Base-by-base conservation (phyloP, 1,284 basidiomycete genomes). In the Microbotryum intermedium region DNA sequence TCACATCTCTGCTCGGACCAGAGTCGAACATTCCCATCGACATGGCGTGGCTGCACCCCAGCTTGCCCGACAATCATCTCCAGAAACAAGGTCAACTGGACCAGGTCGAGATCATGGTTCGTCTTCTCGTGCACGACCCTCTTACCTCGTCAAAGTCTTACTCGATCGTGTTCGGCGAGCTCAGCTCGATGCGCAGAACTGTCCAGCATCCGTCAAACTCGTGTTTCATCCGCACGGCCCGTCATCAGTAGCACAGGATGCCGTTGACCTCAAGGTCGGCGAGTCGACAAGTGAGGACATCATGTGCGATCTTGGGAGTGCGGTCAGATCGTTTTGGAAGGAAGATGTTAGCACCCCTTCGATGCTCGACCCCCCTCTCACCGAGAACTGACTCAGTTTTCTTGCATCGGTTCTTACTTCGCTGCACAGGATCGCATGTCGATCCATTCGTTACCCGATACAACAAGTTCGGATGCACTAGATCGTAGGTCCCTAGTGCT, bases 211-310 rank as follows among this genome's bases (percentile, higher is more conserved):
- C 23, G 51, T 57, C 43, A 18, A 20, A 16, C 56, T 61, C 13
- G 39, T 47, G 7, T 64, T 66, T 29, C 48, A 61, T 57, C 25
- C 39, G 4, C 26, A 50, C 42, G 25, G 43, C 13, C 20, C 9
- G 21, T 13, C 26, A 28, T 7, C 49, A 28, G 25, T 2, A 20
- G 26, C 42, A 45, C 8, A 55, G 21, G 20, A 52, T 16, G 52
- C 55, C 4, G 13, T 67, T 11, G 53, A 29, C 18, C 58, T 69
- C 16, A n/a, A 26, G 13, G 46, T 69, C 5, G 62, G 60, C 13
- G n/a, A 57, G 6, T 69, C 68, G 23, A 70, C 65, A 4, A 61
- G 61, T 43, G 72, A 73, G 46, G 72, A 73, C 44, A 42, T 73
- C 25, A 49, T 70, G 29, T 70, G 69, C 51, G 66, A 69, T 20